phyloP scores from a whole-genome alignment of 2,329 filamentous ascomycete genomes.

The Cytospora schulzeri region DNA sequence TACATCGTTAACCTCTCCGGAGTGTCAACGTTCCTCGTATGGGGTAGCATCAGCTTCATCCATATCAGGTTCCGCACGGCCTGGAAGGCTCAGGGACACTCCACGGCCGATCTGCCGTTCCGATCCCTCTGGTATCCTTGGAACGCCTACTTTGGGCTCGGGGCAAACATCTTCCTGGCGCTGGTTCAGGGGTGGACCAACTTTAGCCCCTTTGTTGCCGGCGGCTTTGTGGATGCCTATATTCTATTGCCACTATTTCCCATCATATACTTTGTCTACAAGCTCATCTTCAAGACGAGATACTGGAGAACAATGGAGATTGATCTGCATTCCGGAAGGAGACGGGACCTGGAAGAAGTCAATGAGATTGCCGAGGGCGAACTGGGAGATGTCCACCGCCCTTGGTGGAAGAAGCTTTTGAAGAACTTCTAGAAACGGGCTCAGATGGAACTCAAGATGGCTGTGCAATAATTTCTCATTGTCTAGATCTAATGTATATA shows the following conservation, averaged over 20 bases:
- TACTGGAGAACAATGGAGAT: constrained; percentile 54
- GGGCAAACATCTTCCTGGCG: constrained; percentile 60
- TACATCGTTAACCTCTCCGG: constrained; percentile 73
- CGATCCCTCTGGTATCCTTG: constrained; percentile 57
- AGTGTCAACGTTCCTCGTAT: constrained; percentile 72
- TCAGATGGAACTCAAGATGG: background rate
- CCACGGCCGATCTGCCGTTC: constrained; percentile 57
- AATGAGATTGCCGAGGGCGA: constrained; percentile 38
- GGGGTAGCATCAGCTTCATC: constrained; percentile 69
- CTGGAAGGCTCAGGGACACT: constrained; percentile 61
- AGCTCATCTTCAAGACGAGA: constrained; percentile 55
- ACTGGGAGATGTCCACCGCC: constrained; percentile 29
- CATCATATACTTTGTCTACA: constrained; percentile 58
- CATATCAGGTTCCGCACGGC: constrained; percentile 72
- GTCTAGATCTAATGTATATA: background rate
- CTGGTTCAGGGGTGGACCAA: constrained; percentile 65
- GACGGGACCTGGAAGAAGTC: constrained; percentile 55
- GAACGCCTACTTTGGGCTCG: constrained; percentile 61
- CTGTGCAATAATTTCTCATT: background rate
- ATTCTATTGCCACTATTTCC: constrained; percentile 62
- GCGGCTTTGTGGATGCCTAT: constrained; percentile 65
- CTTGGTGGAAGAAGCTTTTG: constrained; percentile 49
- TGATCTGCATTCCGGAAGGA: constrained; percentile 58
- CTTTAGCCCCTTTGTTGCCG: constrained; percentile 58
- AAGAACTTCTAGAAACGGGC: constrained; percentile 40